Evolutionary conservation across 169 alveolate genomes (phyloP), one percentile per base, ranked within the genome.

Genomic region (Babesia divergens): DNA sequence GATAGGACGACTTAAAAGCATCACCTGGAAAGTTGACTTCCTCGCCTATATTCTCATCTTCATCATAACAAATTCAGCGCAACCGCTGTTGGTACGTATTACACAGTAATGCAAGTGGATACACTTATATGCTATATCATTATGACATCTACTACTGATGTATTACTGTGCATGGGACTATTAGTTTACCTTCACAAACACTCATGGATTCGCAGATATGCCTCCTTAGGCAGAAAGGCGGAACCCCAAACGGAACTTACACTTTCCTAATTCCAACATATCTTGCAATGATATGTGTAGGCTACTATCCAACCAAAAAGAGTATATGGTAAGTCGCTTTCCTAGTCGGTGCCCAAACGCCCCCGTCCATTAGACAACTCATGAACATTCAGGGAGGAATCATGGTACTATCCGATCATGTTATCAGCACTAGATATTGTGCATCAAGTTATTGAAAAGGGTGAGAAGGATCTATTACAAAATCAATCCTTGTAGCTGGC

Each of bases 401-500:
- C 66, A 11, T 79, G 87, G 87, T 28, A 34, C 14, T 79, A 79
- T 32, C 87, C 87, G 31, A 8, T 58, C 11, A 9, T 79, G 51
- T 64, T 79, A 20, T 54, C 87, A 34, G 55, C 43, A 37, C 43
- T 79, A 66, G 87, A 79, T 50, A 43, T 79, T 9, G 24, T 79
- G 16, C 87, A 79, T 44, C 87, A 79, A 56, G 77, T 79, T n/a
- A 54, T 79, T 3, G 87, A 79, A 40, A 79, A 79, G 56, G 83
- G 82, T 69, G 20, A 2, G 62, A 14, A 8, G 3, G 2, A 26
- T 18, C n/a, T 16, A n/a, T 7, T 29, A 8, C 32, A 4, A 6
- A 31, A 13, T 37, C 6, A 20, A 3, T 11, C 16, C 35, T 29
- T 40, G 58, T 49, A 69, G 85, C 87, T 44, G 87, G 87, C 13